A percentile compares a stretch with the other conserved stretches of the same genome.
Evolutionary conservation across 257 asterid species (phyloP).

Genomic region (Agastache rugosa): DNA sequence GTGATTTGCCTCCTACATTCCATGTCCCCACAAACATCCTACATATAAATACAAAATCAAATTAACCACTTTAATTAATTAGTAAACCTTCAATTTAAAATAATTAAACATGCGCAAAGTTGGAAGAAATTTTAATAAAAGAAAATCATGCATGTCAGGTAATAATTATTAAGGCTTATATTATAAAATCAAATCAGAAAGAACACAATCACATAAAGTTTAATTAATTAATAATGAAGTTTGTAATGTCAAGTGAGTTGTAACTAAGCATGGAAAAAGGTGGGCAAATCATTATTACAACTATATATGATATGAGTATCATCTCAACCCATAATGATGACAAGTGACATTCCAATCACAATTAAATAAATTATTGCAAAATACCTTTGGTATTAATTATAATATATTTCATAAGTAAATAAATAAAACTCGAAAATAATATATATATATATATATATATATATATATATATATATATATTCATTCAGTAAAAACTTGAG

Average conservation of each 20-base stretch:
- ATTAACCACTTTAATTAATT: not conserved
- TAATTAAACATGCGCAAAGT: not conserved
- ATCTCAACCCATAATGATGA: not conserved
- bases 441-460: too few species aligned
- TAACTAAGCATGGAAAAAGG: slow-evolving; percentile 44
- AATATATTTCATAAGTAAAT: not conserved
- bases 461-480: too few species aligned
- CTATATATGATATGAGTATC: slow-evolving; percentile 6
- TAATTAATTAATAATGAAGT: slow-evolving; percentile 8
- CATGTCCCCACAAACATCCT: slow-evolving; percentile 96
- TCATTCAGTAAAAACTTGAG: too few species aligned
- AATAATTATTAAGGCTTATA: too few species aligned
- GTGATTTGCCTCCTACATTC: slow-evolving; percentile 96
- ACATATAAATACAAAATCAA: slow-evolving; percentile 26
- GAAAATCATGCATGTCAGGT: not conserved
- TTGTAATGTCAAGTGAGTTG: slow-evolving; percentile 42
- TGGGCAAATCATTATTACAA: slow-evolving; percentile 41
- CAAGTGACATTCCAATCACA: not conserved
- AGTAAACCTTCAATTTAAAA: not conserved
- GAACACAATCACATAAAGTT: slow-evolving; percentile 19
- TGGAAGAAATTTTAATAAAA: not conserved
- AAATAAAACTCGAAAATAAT: not conserved
- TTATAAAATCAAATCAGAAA: not conserved
- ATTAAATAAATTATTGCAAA: not conserved
- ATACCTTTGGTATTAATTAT: not conserved